Evolutionary conservation across 495 filamentous ascomycete species (phyloP).

Genomic region (Penicillium canescens): DNA sequence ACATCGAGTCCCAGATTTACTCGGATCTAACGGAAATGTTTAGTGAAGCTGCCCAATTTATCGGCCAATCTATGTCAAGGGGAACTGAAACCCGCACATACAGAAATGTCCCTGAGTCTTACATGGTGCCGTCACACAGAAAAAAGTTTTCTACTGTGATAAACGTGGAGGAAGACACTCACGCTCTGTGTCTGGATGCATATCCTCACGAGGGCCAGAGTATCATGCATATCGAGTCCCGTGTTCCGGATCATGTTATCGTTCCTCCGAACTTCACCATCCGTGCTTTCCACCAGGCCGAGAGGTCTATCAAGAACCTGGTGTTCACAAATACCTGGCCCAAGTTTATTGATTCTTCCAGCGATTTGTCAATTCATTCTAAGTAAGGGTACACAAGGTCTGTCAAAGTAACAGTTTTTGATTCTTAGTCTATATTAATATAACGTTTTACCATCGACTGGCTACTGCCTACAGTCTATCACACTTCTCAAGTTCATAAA

Average conservation of each 20-base stretch:
- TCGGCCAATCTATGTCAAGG: neutral
- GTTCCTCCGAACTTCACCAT: constrained; percentile 46
- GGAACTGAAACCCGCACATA: neutral
- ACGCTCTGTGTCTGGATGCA: constrained; percentile 9
- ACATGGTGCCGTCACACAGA: constrained; percentile 4
- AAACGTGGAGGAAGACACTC: constrained; percentile 6
- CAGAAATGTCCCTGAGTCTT: constrained; percentile 4
- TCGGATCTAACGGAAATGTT: constrained; percentile 41
- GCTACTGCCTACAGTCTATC: no score
- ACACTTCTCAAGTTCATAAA: no score
- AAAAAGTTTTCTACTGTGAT: constrained; percentile 3
- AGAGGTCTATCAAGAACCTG: constrained; percentile 56
- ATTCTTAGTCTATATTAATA: no score
- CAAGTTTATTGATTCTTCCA: constrained; percentile 43
- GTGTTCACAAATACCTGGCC: constrained; percentile 64
- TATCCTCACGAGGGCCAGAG: constrained; percentile 8
- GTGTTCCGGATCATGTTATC: constrained; percentile 10
- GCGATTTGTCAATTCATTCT: constrained; percentile 8
- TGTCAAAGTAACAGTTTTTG: no score
- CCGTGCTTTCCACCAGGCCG: constrained; percentile 52
- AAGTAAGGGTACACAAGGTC: neutral
- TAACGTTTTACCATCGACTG: no score
- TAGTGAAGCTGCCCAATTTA: constrained; percentile 19
- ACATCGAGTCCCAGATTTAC: constrained; percentile 46
- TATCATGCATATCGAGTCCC: constrained; percentile 12